Base-by-base conservation (phyloP, 441 rosid genomes). In the Arabidopsis hybrid region DNA sequence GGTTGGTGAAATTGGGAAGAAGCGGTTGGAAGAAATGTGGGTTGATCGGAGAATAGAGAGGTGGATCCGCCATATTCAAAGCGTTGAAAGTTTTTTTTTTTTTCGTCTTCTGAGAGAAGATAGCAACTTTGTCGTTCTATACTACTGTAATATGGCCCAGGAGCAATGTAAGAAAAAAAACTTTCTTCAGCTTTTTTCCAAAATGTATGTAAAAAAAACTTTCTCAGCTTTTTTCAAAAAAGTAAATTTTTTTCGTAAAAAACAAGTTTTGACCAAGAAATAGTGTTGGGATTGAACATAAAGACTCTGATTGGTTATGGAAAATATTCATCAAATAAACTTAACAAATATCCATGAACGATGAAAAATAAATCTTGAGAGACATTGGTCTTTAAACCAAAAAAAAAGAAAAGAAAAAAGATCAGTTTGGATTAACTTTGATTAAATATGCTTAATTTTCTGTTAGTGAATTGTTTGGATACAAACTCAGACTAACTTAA, bases 11-110 rank as follows among this genome's bases (percentile, higher is more conserved):
- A 16, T 46, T 38, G 69, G 69, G 76, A 72, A 62, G 69, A 72
- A 72, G 69, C 0, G 69, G 76, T 39, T 72, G 67, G 47, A 72
- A 72, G 43, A 72, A 72, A 62, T 62, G 67, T 60, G 67, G 67
- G n/a, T 60, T 71, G 12, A 32, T 71, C 39, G 75, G 60, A 26
- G 67, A 49, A 71, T 52, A 4, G 18, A 60, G 52, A 26, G 59
- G 43, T 67, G 5, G 31, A 67, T 67, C 40, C 42, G 11, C 31
- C 75, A 71, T 71, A 9, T 8, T 47, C 26, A 9, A 5, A 26
- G 0, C 34, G 26, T 38, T 38, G n/a, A 1, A 34, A 51, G 0
- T 6, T 8, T 5, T 42, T 55, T 2, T 34, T 67, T 0, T 5
- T 52, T 7, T 36, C 2, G 42, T 32, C 46, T 52, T 56, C 34